These are phyloP conservation scores for Phytophthora uliginosa DNA, from an alignment of 352 stramenopile genomes.

Conservation along the genomic window DNA sequence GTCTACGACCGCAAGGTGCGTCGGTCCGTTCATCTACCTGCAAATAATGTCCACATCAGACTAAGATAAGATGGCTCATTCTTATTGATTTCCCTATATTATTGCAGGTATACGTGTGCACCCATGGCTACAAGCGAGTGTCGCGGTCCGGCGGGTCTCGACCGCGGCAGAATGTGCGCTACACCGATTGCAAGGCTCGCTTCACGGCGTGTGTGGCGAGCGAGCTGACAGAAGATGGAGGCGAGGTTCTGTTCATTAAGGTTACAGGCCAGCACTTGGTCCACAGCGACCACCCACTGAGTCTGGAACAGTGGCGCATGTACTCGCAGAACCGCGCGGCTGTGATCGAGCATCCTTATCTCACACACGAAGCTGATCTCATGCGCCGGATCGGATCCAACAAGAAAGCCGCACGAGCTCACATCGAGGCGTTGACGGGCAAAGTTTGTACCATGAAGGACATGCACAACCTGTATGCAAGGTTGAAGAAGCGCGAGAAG, in stretches of 20 bases:
- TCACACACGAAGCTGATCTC: slow-evolving; percentile 78
- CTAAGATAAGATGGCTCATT: neutral
- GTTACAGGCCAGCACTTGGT: slow-evolving; percentile 69
- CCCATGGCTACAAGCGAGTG: slow-evolving; percentile 75
- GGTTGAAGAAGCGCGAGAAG: slow-evolving; percentile 70
- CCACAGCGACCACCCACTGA: slow-evolving; percentile 75
- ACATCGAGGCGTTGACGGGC: slow-evolving; percentile 74
- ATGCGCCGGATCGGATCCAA: slow-evolving; percentile 78
- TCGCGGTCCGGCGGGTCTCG: slow-evolving; percentile 73
- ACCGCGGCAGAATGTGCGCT: slow-evolving; percentile 74
- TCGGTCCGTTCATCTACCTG: neutral
- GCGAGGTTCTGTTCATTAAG: slow-evolving; percentile 72
- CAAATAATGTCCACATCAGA: slow-evolving; percentile 14
- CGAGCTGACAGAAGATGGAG: slow-evolving; percentile 56
- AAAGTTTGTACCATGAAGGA: slow-evolving; percentile 86
- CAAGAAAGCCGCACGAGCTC: slow-evolving; percentile 66
- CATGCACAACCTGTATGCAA: slow-evolving; percentile 82
- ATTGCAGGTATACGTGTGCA: slow-evolving; percentile 74
- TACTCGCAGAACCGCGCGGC: slow-evolving; percentile 84
- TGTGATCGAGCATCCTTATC: slow-evolving; percentile 76
- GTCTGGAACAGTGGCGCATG: slow-evolving; percentile 76
- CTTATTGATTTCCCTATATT: slow-evolving; percentile 2
- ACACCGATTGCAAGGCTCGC: slow-evolving; percentile 71
- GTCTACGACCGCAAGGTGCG: slow-evolving; percentile 77
- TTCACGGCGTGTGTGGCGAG: slow-evolving; percentile 75